Evolutionary conservation across 1,284 basidiomycete species (phyloP).

Genomic region (Ceraceosorus guamensis): DNA sequence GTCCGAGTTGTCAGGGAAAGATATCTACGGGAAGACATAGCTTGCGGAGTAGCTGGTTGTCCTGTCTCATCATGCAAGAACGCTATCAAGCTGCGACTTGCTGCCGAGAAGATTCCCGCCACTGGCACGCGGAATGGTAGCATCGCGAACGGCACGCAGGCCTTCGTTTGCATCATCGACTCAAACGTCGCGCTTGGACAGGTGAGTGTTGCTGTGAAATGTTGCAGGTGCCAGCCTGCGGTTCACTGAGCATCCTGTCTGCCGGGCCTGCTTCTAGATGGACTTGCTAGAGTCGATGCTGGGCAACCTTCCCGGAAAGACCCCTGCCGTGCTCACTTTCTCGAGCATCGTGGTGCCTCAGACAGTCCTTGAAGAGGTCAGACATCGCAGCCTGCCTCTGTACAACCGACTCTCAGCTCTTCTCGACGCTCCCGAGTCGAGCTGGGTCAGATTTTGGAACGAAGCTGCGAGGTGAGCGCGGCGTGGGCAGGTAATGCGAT

Average conservation of each 20-base stretch:
- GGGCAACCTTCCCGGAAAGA: not conserved
- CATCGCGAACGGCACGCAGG: slow-evolving; percentile 5
- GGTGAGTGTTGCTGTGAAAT: slow-evolving; percentile 3
- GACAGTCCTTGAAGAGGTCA: slow-evolving; percentile 90
- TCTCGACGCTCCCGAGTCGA: slow-evolving; percentile 37
- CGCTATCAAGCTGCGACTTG: not conserved
- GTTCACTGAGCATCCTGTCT: not conserved
- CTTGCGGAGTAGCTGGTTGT: slow-evolving; percentile 59
- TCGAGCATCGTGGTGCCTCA: slow-evolving; percentile 67
- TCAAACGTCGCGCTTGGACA: slow-evolving; percentile 93
- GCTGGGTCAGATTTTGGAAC: slow-evolving; percentile 13
- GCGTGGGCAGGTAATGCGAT: too few relatives aligned
- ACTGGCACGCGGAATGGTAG: not conserved
- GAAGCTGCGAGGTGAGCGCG: not conserved
- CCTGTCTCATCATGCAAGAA: not conserved
- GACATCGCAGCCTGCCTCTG: slow-evolving; percentile 85
- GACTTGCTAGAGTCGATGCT: slow-evolving; percentile 18
- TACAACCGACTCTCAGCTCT: slow-evolving; percentile 59
- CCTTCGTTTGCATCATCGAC: slow-evolving; percentile 80
- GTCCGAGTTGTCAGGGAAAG: slow-evolving; percentile 91
- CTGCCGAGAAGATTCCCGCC: not conserved
- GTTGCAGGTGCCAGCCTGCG: not conserved
- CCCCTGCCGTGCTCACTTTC: slow-evolving; percentile 20
- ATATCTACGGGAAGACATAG: slow-evolving; percentile 85
- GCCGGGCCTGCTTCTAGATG: slow-evolving; percentile 9